These are phyloP conservation scores for Lipomyces japonicus DNA, from an alignment of 805 yeast species.

Conservation along the genomic window DNA sequence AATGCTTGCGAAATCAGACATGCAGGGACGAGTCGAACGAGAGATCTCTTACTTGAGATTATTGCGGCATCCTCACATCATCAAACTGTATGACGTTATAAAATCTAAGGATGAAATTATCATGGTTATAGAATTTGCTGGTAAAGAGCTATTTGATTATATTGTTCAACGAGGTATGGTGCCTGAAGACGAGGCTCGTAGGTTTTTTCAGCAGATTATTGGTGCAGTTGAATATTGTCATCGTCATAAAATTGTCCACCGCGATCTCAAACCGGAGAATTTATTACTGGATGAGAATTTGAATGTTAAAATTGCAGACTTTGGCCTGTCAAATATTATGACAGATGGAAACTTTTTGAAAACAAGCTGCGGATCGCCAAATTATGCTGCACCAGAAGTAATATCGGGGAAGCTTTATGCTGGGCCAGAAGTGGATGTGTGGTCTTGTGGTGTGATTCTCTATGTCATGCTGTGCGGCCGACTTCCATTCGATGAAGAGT, in stretches of 20 bases:
- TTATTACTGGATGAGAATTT: conserved; percentile 80
- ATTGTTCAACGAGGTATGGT: conserved; percentile 87
- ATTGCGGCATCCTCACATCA: conserved; percentile 92
- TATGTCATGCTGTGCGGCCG: conserved; percentile 96
- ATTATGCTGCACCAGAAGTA: conserved; percentile 97
- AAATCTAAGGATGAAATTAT: conserved; percentile 92
- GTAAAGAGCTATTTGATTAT: conserved; percentile 92
- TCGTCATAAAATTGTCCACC: conserved; percentile 90
- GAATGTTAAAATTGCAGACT: conserved; percentile 94
- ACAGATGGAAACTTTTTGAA: conserved; percentile 94
- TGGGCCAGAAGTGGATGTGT: conserved; percentile 97
- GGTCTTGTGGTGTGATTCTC: conserved; percentile 94
- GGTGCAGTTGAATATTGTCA: conserved; percentile 97
- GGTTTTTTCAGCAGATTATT: conserved; percentile 93
- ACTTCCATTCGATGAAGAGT: conserved; percentile 93
- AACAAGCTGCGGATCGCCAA: conserved; percentile 94
- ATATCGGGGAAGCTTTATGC: conserved; percentile 92
- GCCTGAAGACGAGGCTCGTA: conserved; percentile 86
- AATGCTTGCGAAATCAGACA: conserved; percentile 88
- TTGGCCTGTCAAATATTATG: conserved; percentile 92
- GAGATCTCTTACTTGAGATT: conserved; percentile 86
- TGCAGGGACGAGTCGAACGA: conserved; percentile 95
- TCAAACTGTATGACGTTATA: conserved; percentile 90
- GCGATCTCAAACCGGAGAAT: conserved; percentile 96
- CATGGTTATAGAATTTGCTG: conserved; percentile 96